Evolutionary conservation across 306 rosid species (phyloP).

Genomic region (Inga leiocalycina): DNA sequence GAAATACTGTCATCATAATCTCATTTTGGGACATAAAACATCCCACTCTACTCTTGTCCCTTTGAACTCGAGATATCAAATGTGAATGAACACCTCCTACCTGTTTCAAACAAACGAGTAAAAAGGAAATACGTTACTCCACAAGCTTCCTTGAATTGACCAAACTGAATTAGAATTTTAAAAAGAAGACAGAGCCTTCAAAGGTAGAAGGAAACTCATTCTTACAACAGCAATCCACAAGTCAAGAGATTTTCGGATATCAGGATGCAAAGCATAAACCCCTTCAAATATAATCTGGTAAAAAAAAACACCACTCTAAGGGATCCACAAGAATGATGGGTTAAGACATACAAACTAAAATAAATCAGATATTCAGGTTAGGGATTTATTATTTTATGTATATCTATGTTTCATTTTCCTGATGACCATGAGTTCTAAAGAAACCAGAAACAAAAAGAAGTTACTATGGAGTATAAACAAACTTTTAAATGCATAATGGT

Average conservation of each 20-base stretch:
- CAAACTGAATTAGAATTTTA: conserved; percentile 10
- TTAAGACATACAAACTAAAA: conserved; percentile 15
- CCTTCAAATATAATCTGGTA: conserved; percentile 96
- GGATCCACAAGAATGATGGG: conserved; percentile 27
- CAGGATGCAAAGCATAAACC: conserved; percentile 97
- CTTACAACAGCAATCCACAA: conserved; percentile 97
- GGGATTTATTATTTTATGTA: conserved; percentile 16
- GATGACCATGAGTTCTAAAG: conserved; percentile 24
- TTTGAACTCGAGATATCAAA: conserved; percentile 96
- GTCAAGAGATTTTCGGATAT: conserved; percentile 89
- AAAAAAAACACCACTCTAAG: conserved; percentile 36
- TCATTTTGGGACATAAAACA: conserved; percentile 93
- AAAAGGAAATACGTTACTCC: conserved; percentile 24
- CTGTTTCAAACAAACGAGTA: conserved; percentile 52
- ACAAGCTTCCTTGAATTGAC: conserved; percentile 27
- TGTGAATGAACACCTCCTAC: conserved; percentile 99
- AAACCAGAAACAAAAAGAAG: conserved; percentile 20
- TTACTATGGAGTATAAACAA: not conserved
- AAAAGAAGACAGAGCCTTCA: conserved; percentile 34
- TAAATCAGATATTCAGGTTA: conserved; percentile 15
- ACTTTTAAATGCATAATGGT: conserved; percentile 7
- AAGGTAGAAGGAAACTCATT: conserved; percentile 37
- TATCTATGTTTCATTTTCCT: conserved; percentile 14
- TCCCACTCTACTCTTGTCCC: conserved; percentile 95
- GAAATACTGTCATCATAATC: conserved; percentile 95